Conservation (phyloP, 345 rosid genomes). For the Tarenaya hassleriana region DNA sequence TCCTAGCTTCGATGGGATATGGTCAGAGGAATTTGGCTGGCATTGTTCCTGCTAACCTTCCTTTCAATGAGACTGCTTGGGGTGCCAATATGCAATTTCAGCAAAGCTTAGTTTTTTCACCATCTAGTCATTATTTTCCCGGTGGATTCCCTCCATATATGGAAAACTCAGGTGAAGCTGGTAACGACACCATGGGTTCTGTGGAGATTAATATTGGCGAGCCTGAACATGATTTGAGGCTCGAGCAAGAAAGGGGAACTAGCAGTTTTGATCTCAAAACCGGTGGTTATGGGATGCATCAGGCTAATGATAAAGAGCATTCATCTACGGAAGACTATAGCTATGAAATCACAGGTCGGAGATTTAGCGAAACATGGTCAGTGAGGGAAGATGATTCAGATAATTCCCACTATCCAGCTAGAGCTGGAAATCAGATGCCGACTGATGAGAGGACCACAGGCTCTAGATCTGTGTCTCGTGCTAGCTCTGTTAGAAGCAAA, state of each 20-base stretch:
- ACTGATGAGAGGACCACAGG: constrained; percentile 53
- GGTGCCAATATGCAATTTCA: constrained; percentile 55
- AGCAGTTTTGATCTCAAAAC: constrained; percentile 49
- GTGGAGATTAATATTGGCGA: constrained; percentile 41
- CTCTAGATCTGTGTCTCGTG: constrained; percentile 49
- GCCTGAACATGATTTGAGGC: constrained; percentile 54
- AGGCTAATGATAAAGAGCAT: constrained; percentile 48
- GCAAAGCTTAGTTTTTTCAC: constrained; percentile 52
- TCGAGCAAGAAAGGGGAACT: constrained; percentile 49
- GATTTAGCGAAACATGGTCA: constrained; percentile 5
- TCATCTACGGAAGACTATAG: constrained; percentile 46
- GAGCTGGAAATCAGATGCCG: constrained; percentile 44
- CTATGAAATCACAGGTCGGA: constrained; percentile 39
- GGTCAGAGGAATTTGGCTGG: constrained; percentile 59
- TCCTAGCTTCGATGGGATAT: constrained; percentile 61
- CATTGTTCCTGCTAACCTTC: constrained; percentile 49
- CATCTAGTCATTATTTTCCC: constrained; percentile 57
- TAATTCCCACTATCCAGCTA: constrained; percentile 44
- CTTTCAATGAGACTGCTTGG: constrained; percentile 56
- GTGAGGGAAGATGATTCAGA: constrained; percentile 36
- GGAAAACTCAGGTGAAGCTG: constrained; percentile 45
- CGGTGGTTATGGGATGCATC: constrained; percentile 48
- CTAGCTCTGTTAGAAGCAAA: constrained; percentile 63
- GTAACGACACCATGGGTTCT: constrained; percentile 39
- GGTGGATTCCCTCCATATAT: constrained; percentile 42